These are phyloP conservation scores for Clausena lansium DNA, from an alignment of 345 rosid genomes.

Conservation along the genomic window DNA sequence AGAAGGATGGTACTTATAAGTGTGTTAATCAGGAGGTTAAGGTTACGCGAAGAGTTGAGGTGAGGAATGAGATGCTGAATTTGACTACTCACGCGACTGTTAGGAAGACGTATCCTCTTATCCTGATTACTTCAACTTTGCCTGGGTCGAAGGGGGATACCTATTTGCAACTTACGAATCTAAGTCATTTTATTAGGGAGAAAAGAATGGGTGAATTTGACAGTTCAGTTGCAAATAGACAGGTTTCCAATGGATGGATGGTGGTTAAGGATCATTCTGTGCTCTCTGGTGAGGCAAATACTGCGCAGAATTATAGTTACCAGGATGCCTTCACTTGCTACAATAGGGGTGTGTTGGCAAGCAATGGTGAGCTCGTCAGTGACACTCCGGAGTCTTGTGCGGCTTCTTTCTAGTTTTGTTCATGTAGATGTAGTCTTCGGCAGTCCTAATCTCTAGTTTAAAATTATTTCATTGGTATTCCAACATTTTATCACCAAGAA, in stretches of 20 bases:
- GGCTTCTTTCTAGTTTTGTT: constrained; percentile 16
- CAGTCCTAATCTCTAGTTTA: not conserved
- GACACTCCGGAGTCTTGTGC: constrained; percentile 48
- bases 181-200: constrained; percentile 55
- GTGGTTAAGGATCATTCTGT: constrained; percentile 67
- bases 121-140: constrained; percentile 45
- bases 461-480: too few relatives aligned
- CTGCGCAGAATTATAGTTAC: constrained; percentile 48
- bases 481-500: too few relatives aligned
- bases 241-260: constrained; percentile 78
- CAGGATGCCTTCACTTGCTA: constrained; percentile 54
- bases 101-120: constrained; percentile 51
- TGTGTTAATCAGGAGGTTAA: constrained; percentile 44
- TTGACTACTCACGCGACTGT: constrained; percentile 18
- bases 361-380: constrained; percentile 36
- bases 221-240: constrained; percentile 37
- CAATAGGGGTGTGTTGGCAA: constrained; percentile 35
- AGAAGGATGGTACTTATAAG: constrained; percentile 50
- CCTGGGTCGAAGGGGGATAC: constrained; percentile 23
- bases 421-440: not conserved
- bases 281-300: constrained; percentile 50
- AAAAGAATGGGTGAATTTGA: constrained; percentile 28
- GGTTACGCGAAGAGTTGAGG: constrained; percentile 36
- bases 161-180: constrained; percentile 54
- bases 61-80: constrained; percentile 32